These are phyloP conservation scores for Pythium brachiatum DNA, from an alignment of 352 stramenopile genomes.

Conservation along the genomic window DNA sequence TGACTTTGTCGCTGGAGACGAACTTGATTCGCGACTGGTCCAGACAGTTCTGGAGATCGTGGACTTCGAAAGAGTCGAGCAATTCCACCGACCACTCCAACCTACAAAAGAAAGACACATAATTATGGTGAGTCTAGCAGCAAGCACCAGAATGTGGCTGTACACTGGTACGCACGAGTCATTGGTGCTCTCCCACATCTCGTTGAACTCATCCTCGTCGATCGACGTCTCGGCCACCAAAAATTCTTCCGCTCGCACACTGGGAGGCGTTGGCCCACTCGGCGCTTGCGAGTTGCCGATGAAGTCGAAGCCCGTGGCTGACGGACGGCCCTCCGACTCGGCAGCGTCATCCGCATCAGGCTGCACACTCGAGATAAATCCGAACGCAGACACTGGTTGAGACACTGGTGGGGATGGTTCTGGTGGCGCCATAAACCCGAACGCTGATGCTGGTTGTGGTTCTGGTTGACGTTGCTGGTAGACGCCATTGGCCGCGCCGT, in stretches of 20 bases:
- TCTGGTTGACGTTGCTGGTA: constrained; percentile 2
- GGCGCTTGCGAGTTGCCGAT: constrained; percentile 21
- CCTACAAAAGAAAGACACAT: constrained; percentile 29
- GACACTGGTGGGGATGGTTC: background rate
- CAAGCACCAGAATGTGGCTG: background rate
- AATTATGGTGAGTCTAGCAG: background rate
- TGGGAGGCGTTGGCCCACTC: constrained; percentile 27
- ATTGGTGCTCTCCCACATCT: constrained; percentile 77
- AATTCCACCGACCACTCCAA: constrained; percentile 76
- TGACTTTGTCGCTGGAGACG: constrained; percentile 70
- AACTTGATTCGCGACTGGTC: constrained; percentile 61
- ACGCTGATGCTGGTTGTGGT: constrained; percentile 29
- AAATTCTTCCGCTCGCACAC: constrained; percentile 55
- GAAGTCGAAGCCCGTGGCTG: constrained; percentile 40
- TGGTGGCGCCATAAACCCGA: constrained; percentile 42
- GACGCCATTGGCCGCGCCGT: background rate
- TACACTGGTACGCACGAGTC: constrained; percentile 54
- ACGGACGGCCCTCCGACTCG: constrained; percentile 40
- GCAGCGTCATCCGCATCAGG: constrained; percentile 43
- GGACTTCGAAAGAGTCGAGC: constrained; percentile 47
- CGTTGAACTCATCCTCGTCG: constrained; percentile 55
- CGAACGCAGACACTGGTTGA: constrained; percentile 56
- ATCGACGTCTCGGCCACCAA: constrained; percentile 45
- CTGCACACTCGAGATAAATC: constrained; percentile 62
- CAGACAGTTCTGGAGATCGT: constrained; percentile 61